Evolutionary conservation across 2,329 filamentous ascomycete species (phyloP).

Genomic region (Exophiala calicioides): DNA sequence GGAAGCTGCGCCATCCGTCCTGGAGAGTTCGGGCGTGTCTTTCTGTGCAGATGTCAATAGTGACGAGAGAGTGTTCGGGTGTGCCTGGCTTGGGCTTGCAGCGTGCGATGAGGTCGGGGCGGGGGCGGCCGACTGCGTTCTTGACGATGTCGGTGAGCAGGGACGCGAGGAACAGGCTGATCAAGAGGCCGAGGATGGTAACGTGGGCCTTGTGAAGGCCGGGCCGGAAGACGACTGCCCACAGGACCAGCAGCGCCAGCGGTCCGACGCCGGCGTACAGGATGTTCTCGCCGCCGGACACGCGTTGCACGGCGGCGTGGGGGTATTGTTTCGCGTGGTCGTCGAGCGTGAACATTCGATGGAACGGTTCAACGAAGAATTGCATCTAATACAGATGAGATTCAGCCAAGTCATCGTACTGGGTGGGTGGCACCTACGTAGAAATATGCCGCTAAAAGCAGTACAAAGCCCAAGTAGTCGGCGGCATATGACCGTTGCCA

Average conservation of each 20-base stretch:
- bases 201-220: slow-evolving; percentile 79
- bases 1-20: slow-evolving; percentile 67
- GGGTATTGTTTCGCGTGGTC: slow-evolving; percentile 84
- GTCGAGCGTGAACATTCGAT: slow-evolving; percentile 89
- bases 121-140: slow-evolving; percentile 78
- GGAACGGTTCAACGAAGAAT: slow-evolving; percentile 77
- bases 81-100: slow-evolving; percentile 71
- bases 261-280: slow-evolving; percentile 76
- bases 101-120: slow-evolving; percentile 84
- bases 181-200: slow-evolving; percentile 76
- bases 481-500: slow-evolving; percentile 76
- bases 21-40: slow-evolving; percentile 59
- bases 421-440: slow-evolving; percentile 12
- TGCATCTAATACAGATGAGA: slow-evolving; percentile 61
- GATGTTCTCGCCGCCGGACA: slow-evolving; percentile 72
- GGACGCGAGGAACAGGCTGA: slow-evolving; percentile 72
- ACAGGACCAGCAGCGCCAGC: slow-evolving; percentile 64
- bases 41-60: slow-evolving; percentile 48
- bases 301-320: slow-evolving; percentile 79
- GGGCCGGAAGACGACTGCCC: slow-evolving; percentile 64
- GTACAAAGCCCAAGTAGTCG: slow-evolving; percentile 78
- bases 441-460: slow-evolving; percentile 69
- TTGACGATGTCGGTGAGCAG: slow-evolving; percentile 91
- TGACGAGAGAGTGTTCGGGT: slow-evolving; percentile 55
- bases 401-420: background rate